A percentile compares a stretch with the other conserved stretches of the same genome.
phyloP scores from a whole-genome alignment of 2,329 filamentous ascomycete genomes.

The Madurella fahalii region DNA sequence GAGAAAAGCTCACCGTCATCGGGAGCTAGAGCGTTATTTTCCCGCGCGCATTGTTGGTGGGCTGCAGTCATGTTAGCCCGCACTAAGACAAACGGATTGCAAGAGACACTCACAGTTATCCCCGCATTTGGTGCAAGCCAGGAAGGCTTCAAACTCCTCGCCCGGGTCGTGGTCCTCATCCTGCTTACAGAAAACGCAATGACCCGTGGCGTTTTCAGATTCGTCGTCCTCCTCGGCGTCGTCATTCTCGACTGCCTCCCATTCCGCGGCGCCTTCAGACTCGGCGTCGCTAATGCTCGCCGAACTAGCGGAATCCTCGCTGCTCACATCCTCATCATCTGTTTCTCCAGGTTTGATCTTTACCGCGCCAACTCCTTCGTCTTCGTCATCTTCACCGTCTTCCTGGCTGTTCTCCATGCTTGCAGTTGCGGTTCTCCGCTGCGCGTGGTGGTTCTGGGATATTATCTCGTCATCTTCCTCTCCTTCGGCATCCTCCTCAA shows the following conservation, averaged over 20 bases:
- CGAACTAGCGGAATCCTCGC: conserved; percentile 31
- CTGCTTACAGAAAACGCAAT: conserved; percentile 71
- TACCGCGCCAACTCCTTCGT: conserved; percentile 54
- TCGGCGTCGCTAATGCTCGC: conserved; percentile 51
- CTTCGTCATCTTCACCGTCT: conserved; percentile 39
- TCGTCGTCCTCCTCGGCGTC: conserved; percentile 55
- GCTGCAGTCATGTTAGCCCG: conserved; percentile 51
- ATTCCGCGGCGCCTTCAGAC: conserved; percentile 54
- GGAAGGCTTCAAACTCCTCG: conserved; percentile 74
- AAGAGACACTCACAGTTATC: conserved; percentile 66
- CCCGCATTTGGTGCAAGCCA: conserved; percentile 72
- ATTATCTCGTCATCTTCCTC: conserved; percentile 29
- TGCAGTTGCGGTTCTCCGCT: conserved; percentile 14
- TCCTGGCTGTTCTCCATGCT: conserved; percentile 19
- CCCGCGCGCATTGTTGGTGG: conserved; percentile 83
- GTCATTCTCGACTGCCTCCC: conserved; percentile 53
- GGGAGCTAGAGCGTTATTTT: conserved; percentile 58
- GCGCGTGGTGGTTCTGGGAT: conserved; percentile 10
- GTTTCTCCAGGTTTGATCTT: conserved; percentile 53
- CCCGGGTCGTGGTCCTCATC: conserved; percentile 79
- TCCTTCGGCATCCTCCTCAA: conserved; percentile 29
- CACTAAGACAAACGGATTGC: conserved; percentile 15
- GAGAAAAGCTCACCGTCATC: conserved; percentile 53
- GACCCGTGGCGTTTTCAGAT: conserved; percentile 45
- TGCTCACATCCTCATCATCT: conserved; percentile 38